Percentiles rank a stretch among this genome's conserved stretches.
Evolutionary conservation across 169 alveolate genomes (phyloP).

Genomic region (Eimeria acervulina): DNA sequence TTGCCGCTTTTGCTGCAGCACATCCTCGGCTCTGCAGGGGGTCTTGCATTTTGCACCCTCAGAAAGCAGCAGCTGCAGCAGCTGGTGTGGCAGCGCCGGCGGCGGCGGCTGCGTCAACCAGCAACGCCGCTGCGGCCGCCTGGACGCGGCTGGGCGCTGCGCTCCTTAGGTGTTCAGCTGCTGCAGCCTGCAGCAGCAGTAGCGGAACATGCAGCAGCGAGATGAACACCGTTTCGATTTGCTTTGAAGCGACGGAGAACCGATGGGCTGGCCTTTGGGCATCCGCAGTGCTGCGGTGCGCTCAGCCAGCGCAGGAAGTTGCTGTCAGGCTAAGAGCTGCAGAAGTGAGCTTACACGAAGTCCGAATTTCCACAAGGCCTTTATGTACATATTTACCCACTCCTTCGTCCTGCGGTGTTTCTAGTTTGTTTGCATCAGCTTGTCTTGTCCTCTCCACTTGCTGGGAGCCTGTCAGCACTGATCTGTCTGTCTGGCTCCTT

Average conservation of each 20-base stretch:
- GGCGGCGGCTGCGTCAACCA: background rate
- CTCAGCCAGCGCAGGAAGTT: slow-evolving; percentile 49
- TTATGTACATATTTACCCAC: too few relatives aligned
- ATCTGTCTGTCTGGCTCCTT: too few relatives aligned
- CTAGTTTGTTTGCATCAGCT: too few relatives aligned
- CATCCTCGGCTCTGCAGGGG: background rate
- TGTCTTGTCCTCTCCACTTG: too few relatives aligned
- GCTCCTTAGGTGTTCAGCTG: slow-evolving; percentile 16
- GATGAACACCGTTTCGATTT: background rate
- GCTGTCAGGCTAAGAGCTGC: slow-evolving; percentile 20
- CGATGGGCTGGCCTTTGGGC: slow-evolving; percentile 27
- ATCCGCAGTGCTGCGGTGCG: slow-evolving; percentile 54
- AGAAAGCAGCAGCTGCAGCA: slow-evolving; percentile 37
- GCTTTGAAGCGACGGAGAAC: background rate
- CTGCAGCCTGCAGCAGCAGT: slow-evolving; percentile 17
- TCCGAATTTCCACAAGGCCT: too few relatives aligned
- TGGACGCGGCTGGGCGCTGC: slow-evolving; percentile 68
- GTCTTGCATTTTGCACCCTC: background rate
- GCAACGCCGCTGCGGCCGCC: slow-evolving; percentile 22
- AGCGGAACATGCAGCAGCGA: slow-evolving; percentile 6
- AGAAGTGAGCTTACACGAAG: background rate
- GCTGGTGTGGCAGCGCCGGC: slow-evolving; percentile 34
- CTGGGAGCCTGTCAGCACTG: too few relatives aligned
- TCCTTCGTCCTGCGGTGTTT: too few relatives aligned
- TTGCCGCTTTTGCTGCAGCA: slow-evolving; percentile 50